phyloP scores from a whole-genome alignment of 495 filamentous ascomycete species.

The Trichoderma gamsii region DNA sequence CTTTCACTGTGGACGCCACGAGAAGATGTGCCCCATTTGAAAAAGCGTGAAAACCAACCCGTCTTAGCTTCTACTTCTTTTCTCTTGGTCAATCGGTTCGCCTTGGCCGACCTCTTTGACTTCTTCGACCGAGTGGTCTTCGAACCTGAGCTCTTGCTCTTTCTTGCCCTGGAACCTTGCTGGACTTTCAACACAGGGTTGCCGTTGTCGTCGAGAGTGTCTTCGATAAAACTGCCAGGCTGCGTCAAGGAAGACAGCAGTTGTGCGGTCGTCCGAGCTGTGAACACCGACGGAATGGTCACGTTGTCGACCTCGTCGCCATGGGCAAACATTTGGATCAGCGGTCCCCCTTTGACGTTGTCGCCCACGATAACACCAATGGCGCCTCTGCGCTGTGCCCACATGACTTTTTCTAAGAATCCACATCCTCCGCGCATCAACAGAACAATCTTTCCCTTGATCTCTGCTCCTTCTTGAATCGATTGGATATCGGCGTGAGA shows the following conservation, averaged over 20 bases:
- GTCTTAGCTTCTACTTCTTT: slow-evolving; percentile 17
- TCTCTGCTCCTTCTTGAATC: slow-evolving; percentile 89
- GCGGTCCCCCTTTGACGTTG: slow-evolving; percentile 72
- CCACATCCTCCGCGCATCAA: slow-evolving; percentile 91
- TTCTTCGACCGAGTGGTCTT: slow-evolving; percentile 21
- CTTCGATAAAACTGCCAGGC: slow-evolving; percentile 53
- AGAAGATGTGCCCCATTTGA: slow-evolving; percentile 38
- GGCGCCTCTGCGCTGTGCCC: slow-evolving; percentile 86
- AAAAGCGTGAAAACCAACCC: slow-evolving; percentile 53
- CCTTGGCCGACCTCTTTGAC: slow-evolving; percentile 17
- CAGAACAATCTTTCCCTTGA: slow-evolving; percentile 84
- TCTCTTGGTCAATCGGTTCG: slow-evolving; percentile 16
- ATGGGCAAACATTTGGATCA: slow-evolving; percentile 95
- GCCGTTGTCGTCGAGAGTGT: slow-evolving; percentile 48
- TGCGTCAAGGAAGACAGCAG: slow-evolving; percentile 85
- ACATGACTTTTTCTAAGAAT: slow-evolving; percentile 94
- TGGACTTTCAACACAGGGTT: slow-evolving; percentile 43
- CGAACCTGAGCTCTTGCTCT: slow-evolving; percentile 23
- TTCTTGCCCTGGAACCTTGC: slow-evolving; percentile 40
- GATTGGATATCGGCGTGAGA: slow-evolving; percentile 91
- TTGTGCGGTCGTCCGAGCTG: slow-evolving; percentile 89
- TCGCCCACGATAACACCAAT: slow-evolving; percentile 91
- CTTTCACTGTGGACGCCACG: slow-evolving; percentile 46
- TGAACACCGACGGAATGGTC: slow-evolving; percentile 90
- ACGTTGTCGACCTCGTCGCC: slow-evolving; percentile 86